These are phyloP conservation scores for Arabidopsis arenosa DNA, from an alignment of 345 rosid genomes.

Conservation along the genomic window DNA sequence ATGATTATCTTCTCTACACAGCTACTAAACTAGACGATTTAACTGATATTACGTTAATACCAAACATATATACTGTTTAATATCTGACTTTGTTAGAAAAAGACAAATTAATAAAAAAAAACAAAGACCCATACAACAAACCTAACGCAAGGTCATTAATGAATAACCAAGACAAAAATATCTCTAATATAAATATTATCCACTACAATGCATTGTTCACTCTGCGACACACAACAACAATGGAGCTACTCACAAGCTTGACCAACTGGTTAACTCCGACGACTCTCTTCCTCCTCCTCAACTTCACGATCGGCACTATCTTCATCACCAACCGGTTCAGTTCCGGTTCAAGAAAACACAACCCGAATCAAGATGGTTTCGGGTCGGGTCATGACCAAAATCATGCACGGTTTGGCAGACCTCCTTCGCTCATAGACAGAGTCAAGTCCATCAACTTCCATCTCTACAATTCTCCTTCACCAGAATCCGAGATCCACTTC, in stretches of 20 bases:
- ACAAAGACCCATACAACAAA: conserved; percentile 5
- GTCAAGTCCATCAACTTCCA: conserved; percentile 55
- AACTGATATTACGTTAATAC: not conserved
- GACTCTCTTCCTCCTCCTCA: conserved; percentile 54
- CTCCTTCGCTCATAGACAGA: conserved; percentile 61
- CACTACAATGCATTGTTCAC: conserved; percentile 18
- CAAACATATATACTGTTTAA: not conserved
- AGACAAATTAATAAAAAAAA: not conserved
- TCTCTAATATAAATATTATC: conserved; percentile 34
- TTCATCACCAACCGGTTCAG: conserved; percentile 42
- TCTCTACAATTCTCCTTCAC: conserved; percentile 41
- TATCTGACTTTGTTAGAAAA: not conserved
- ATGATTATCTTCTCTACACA: not conserved
- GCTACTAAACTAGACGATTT: too few species aligned
- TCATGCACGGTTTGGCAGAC: conserved; percentile 41
- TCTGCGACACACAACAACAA: conserved; percentile 34
- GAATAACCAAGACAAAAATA: conserved; percentile 24
- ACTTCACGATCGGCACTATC: conserved; percentile 47
- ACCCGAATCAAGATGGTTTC: conserved; percentile 18
- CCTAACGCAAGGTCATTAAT: conserved; percentile 10
- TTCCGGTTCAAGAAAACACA: conserved; percentile 27
- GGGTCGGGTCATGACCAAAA: conserved; percentile 48
- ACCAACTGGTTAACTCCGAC: conserved; percentile 51
- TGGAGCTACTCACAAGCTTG: conserved; percentile 41
- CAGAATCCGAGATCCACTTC: conserved; percentile 23